Evolutionary conservation across 2,329 filamentous ascomycete species (phyloP), one percentile per base, ranked within the genome.

Genomic region (Alternaria sp.): DNA sequence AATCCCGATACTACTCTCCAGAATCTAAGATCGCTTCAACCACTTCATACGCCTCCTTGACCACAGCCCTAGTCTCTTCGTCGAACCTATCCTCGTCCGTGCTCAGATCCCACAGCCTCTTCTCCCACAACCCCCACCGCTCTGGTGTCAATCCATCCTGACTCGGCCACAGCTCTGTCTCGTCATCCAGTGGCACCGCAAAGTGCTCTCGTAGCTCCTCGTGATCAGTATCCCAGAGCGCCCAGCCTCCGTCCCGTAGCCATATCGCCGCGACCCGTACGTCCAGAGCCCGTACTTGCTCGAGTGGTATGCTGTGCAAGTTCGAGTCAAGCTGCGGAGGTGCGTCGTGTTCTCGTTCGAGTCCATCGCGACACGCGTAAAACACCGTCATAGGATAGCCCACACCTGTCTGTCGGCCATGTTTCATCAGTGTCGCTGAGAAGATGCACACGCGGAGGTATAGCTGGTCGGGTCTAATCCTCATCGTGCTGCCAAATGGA

Each of bases 251-350:
- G 6, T 62, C 47, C 0, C 45, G 59, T 26, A 62, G 8, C 59
- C 59, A 62, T n/a, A n/a, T 57, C 13, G 59, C 59, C 26, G 53
- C 59, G 19, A 51, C 47, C 15, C 45, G 28, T 6, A 62, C 13
- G n/a, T 62, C 59, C 11, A 62, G 26, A 11, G 45, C 59, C 19
- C 53, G 30, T 15, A 45, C 3, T 13, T 47, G 53, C 46, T 62
- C 25, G 11, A 46, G 11, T 2, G 49, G 3, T 21, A 51, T n/a
- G 5, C 28, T 51, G 49, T 51, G 5, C 17, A 1, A 4, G 9
- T 32, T 13, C 2, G 17, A 30, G 3, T 51, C 26, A 51, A 13
- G 13, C 8, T 9, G 0, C 19, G 12, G 49, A 1, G 49, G 19
- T 21, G 17, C 28, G 3, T 36, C 9, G 13, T 19, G 19, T 26